Evolutionary conservation across 2,329 filamentous ascomycete species (phyloP), one percentile per base, ranked within the genome.

Genomic region (Dryadomyces quercus-mongolicae): DNA sequence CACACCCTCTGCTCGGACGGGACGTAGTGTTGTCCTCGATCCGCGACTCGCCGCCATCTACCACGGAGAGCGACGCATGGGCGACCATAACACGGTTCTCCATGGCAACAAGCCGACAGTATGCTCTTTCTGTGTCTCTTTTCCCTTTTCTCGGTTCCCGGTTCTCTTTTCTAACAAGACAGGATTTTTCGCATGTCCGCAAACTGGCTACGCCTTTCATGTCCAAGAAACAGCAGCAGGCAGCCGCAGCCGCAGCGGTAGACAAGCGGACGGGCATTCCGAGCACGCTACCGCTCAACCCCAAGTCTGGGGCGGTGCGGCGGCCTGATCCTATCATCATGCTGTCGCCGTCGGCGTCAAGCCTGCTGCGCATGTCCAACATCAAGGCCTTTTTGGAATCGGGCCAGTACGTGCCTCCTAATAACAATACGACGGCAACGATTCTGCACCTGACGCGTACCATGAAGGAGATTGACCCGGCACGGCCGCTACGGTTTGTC

Each of bases 151-250:
- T 16, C 15, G 1, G 38, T n/a, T n/a, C n/a, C 47, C n/a, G 20
- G 42, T 21, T 31, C 38, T 42, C 25, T 9, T 10, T 22, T 10
- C 20, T 25, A 22, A 48, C 34, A 16, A n/a, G n/a, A 2, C 63
- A 96, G 88, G 93, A 98, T 71, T 97, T 97, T 69, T 92, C 90
- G 16, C 85, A 91, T 63, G 86, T 96, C 59, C 88, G 91, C 63
- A 96, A 95, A 72, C 80, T 87, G 60, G 88, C 90, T 40, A 78
- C 83, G 51, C 74, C 82, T 15, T 92, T 95, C 71, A 84, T 93
- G 63, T 80, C 76, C 53, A 77, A 78, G 66, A 81, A 82, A 65
- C 64, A 71, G 59, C 65, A 74, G 60, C 61, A 68, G 47, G 62
- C 69, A 59, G 62, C 68, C 40, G 62, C 70, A 18, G 58, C 61